These are phyloP conservation scores for Pseudogymnoascus sp. DNA, from an alignment of 2,329 filamentous ascomycete species.

Conservation along the genomic window DNA sequence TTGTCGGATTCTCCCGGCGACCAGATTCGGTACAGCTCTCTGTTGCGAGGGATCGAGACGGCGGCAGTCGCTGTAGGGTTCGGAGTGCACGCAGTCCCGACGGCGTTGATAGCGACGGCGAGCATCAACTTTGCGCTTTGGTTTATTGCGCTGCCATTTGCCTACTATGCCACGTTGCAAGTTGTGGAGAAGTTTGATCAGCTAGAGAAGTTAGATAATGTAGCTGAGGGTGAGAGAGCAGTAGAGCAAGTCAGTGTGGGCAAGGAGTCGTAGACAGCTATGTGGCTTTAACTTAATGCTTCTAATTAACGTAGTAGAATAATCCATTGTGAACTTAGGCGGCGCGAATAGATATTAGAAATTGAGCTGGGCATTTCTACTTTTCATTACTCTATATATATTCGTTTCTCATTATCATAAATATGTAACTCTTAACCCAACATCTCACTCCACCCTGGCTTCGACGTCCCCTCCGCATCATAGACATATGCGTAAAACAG, in stretches of 20 bases:
- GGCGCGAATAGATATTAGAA: neutral
- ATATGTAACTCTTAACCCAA: neutral
- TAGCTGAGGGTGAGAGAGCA: neutral
- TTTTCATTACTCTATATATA: neutral
- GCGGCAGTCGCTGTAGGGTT: constrained; percentile 31
- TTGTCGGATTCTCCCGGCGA: constrained; percentile 19
- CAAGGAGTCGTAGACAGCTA: neutral
- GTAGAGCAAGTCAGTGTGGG: neutral
- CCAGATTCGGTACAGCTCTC: constrained; percentile 24
- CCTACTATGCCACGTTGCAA: constrained; percentile 35
- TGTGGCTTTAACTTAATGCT: neutral
- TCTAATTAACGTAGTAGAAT: neutral
- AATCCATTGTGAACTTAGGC: neutral
- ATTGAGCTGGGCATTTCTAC: neutral
- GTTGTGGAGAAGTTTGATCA: constrained; percentile 34
- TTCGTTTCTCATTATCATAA: neutral
- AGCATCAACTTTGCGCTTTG: constrained; percentile 37
- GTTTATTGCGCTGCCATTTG: constrained; percentile 36
- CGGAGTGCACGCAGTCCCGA: constrained; percentile 37
- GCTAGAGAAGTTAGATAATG: constrained; percentile 15
- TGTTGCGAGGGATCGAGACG: constrained; percentile 24
- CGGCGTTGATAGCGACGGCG: constrained; percentile 35
- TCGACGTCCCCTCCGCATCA: neutral
- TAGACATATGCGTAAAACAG: neutral
- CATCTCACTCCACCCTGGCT: neutral